These are phyloP conservation scores for Neocallimastix lanati DNA, from an alignment of 192 early-diverging fungal species.

Conservation along the genomic window DNA sequence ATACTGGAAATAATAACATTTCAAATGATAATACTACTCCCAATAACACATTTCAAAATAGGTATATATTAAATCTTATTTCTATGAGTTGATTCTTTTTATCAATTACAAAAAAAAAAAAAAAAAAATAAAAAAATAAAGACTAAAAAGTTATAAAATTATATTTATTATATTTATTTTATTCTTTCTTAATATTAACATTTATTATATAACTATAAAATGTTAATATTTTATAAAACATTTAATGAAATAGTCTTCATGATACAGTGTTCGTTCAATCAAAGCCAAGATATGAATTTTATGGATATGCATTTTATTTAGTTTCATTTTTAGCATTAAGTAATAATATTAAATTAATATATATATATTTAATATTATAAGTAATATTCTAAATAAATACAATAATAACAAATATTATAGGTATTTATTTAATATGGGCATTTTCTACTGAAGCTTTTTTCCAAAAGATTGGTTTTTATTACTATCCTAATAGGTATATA, in stretches of 20 bases:
- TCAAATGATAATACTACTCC: too few species aligned
- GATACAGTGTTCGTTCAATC: not conserved
- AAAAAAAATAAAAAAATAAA: too few species aligned
- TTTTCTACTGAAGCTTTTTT: not conserved
- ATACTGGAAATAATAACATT: not conserved
- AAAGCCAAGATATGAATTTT: not conserved
- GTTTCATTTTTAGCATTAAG: not conserved
- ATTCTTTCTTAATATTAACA: too few species aligned
- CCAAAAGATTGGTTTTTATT: not conserved
- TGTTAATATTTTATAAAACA: too few species aligned
- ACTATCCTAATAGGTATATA: not conserved
- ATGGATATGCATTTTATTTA: not conserved
- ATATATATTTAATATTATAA: not conserved
- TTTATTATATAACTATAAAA: too few species aligned
- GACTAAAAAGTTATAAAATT: too few species aligned
- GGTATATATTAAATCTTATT: not conserved
- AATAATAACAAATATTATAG: not conserved
- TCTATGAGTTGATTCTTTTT: too few species aligned
- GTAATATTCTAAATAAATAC: not conserved
- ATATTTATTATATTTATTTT: too few species aligned
- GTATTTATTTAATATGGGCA: not conserved
- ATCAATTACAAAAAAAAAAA: too few species aligned
- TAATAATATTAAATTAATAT: not conserved
- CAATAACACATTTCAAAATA: not conserved
- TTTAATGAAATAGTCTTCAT: not conserved